Evolutionary conservation across 805 yeast genomes (phyloP).

Genomic region (Metschnikowia rubicola): DNA sequence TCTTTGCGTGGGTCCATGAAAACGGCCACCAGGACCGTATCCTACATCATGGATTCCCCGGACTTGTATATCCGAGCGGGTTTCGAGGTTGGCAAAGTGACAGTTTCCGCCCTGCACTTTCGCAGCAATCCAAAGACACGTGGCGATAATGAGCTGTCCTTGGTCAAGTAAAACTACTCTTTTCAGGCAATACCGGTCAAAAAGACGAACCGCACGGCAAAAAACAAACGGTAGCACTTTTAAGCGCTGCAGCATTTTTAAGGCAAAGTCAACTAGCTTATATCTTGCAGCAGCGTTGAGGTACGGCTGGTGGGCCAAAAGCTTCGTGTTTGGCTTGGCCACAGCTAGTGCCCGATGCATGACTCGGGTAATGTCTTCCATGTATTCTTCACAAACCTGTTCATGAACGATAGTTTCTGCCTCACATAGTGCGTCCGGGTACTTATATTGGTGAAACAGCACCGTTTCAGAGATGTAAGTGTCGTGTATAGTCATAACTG

Average conservation of each 20-base stretch:
- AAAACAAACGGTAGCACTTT: slow-evolving; percentile 65
- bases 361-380: slow-evolving; percentile 44
- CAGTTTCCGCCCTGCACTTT: slow-evolving; percentile 77
- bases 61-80: slow-evolving; percentile 13
- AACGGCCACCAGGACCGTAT: slow-evolving; percentile 54
- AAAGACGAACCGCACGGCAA: slow-evolving; percentile 66
- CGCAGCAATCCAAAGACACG: slow-evolving; percentile 90
- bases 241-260: slow-evolving; percentile 65
- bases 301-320: slow-evolving; percentile 87
- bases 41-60: slow-evolving; percentile 38
- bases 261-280: slow-evolving; percentile 72
- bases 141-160: slow-evolving; percentile 84
- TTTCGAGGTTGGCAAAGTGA: slow-evolving; percentile 49
- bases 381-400: slow-evolving; percentile 47
- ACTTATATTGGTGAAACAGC: slow-evolving; percentile 38
- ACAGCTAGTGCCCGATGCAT: slow-evolving; percentile 30
- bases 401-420: slow-evolving; percentile 49
- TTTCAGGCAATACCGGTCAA: slow-evolving; percentile 88
- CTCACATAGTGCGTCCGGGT: slow-evolving; percentile 48
- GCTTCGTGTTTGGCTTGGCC: slow-evolving; percentile 45
- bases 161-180: slow-evolving; percentile 83
- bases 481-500: too few relatives aligned
- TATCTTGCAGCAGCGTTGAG: slow-evolving; percentile 69
- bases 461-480: not conserved
- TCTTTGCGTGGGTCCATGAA: slow-evolving; percentile 68